Base-by-base conservation (phyloP, 805 yeast genomes). In the Starmerella kuoi region DNA sequence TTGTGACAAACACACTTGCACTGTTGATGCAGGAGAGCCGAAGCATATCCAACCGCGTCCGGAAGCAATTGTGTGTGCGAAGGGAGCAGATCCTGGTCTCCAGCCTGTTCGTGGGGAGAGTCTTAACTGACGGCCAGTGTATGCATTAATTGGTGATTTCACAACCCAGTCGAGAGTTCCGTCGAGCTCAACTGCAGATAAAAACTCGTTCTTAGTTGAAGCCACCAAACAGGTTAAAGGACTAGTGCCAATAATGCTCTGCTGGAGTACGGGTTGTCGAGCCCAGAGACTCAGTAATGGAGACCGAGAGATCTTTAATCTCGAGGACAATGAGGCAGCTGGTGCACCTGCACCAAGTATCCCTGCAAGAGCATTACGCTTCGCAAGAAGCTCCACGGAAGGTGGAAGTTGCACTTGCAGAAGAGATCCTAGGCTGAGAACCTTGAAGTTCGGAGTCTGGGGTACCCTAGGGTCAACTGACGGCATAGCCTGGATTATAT, bases 391-490 rank as follows among this genome's bases (percentile, higher is more conserved):
- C 36, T 43, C 49, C 11, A 43, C 39, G 19, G 52, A 45, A 22
- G 57, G 45, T 28, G 56, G 97, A 67, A 91, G 52, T 68, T 85
- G 65, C 82, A 88, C 62, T 68, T 91, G 57, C 94, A 91, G 67
- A 85, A 91, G 65, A 77, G 81, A 56, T 82, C 80, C 60, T 83
- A 97, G 96, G 84, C 91, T 55, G 15, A 52, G 31, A 14, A 46
- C 49, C 17, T 28, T 38, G 43, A 54, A 46, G 19, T 41, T 27
- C 14, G 55, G 44, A 22, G 31, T 34, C 30, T 38, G 46, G 7
- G 51, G 51, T 22, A 31, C 41, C 7, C 46, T 40, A n/a, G 55
- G 54, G 31, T 43, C 52, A n/a, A 46, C 45, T 2, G 31, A 25
- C n/a, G 53, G 49, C 23, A 48, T 30, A 14, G 50, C 52, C 6